Base-by-base conservation (phyloP, 1,284 basidiomycete genomes). In the Malassezia dermatis region DNA sequence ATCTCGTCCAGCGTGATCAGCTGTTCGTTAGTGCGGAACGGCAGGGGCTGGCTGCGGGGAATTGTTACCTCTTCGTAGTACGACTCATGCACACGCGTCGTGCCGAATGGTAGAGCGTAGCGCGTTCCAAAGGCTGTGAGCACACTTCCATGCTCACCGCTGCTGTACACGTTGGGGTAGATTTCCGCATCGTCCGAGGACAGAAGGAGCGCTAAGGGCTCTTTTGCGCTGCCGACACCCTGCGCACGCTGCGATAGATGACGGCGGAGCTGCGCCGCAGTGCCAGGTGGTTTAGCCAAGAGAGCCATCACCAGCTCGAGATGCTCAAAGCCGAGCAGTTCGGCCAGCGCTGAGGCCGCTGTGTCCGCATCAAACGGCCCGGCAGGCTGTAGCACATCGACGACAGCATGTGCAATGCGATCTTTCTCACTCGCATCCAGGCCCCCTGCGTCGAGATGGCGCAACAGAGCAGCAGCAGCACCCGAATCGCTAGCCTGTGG, bases 91-190 rank as follows among this genome's bases (percentile, higher is more conserved):
- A 81, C 75, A 30, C 88, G 80, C 19, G 79, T 80, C 0, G 91
- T 96, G 1, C 90, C 93, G 1, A 87, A 63, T 0, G 94, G 94
- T 28, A 98, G 76, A 61, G 84, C 78, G 65, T 89, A 88, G 64
- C 84, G 86, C 7, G 77, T 80, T 77, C 73, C 91, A 80, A 75
- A 83, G 74, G 73, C 85, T 0, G 86, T 88, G 12, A 89, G 74
- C 12, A 88, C 77, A 63, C 82, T 85, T 28, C 85, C 84, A 56
- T 82, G 81, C 1, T 75, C 79, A 45, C 78, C 78, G 3, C 88
- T 84, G 2, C 86, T 84, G 71, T 93, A 99, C 12, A 99, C 86
- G 76, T 98, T 84, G 0, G 93, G 93, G 43, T 95, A 82, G n/a
- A 11, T 39, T 24, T 62, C 58, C 17, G 75, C 73, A 43, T 78